phyloP scores from a whole-genome alignment of 371 early-diverging fungal genomes.

The Phascolomyces articulosus region DNA sequence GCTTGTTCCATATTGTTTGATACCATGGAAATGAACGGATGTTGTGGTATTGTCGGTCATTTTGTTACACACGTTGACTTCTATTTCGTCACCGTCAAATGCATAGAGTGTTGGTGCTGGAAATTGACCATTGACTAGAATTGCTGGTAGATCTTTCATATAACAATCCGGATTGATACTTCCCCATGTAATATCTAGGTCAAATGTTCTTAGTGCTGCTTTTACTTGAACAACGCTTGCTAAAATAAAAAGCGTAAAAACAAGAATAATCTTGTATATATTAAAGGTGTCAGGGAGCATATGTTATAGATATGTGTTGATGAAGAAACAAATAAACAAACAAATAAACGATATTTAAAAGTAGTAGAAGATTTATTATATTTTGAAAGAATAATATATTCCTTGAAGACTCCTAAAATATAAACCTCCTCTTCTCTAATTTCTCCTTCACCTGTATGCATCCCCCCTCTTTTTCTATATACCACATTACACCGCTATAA shows the following conservation, averaged over 20 bases:
- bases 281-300: too few relatives aligned
- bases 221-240: background rate
- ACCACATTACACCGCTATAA: too few relatives aligned
- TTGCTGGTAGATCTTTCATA: conserved; percentile 18
- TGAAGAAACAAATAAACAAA: too few relatives aligned
- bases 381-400: too few relatives aligned
- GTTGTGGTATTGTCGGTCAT: conserved; percentile 8
- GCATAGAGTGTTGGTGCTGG: conserved; percentile 50
- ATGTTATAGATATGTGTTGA: too few relatives aligned
- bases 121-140: conserved; percentile 43
- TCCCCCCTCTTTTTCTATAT: too few relatives aligned
- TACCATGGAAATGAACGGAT: conserved; percentile 48
- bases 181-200: background rate
- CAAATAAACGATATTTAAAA: too few relatives aligned
- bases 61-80: conserved; percentile 39
- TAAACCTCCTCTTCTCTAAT: too few relatives aligned
- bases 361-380: too few relatives aligned
- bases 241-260: background rate
- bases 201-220: background rate
- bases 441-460: too few relatives aligned
- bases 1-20: conserved; percentile 36
- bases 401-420: too few relatives aligned
- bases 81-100: conserved; percentile 36
- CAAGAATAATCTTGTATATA: background rate
- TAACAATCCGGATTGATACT: conserved; percentile 3